Evolutionary conservation across 768 basidiomycete species (phyloP), one percentile per base, ranked within the genome.

Genomic region (Boletus insuetus): DNA sequence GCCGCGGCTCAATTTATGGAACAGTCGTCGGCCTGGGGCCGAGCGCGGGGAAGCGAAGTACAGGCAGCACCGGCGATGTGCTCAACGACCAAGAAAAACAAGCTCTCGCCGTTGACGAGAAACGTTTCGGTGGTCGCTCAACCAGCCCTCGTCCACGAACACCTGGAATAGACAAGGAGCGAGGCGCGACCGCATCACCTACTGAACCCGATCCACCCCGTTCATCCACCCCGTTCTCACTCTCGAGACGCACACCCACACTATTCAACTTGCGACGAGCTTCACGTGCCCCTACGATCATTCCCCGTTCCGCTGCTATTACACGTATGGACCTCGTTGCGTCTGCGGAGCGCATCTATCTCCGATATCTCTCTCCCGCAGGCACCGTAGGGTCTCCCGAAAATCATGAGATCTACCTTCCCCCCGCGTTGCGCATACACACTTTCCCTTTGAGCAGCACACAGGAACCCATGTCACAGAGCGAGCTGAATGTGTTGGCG

Each of bases 371-470:
- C 56, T 88, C 89, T 6, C 90, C 88, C 6, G 85, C 83, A 34
- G 86, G 84, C 66, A 81, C 85, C 17, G 82, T 88, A 8, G 85
- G 89, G 58, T 84, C 87, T 16, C 83, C 85, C 13, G 91, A 94
- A 68, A 95, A 94, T 73, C 96, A 98, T 71, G 96, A 98, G 77
- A 95, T 99, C 47, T 98, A 98, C 70, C 87, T 99, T 19, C 97
- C 97, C 0, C 91, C 94, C 1, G 82, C 91, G 22, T 82, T 99
- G 42, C 91, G 97, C 47, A 86, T 98, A 65, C 86, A 95, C 71
- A 80, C 82, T 24, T 98, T 99, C 78, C 94, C 94, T 3, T 78
- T 94, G 51, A 90, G 79, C 64, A 85, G 85, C 63, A 73, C 79
- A 2, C 81, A 85, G 41, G 86, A 93, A 53, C 92, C 91, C 3